These are phyloP conservation scores for Pinus albicaulis DNA, from an alignment of 75 land plant species.

Conservation along the genomic window DNA sequence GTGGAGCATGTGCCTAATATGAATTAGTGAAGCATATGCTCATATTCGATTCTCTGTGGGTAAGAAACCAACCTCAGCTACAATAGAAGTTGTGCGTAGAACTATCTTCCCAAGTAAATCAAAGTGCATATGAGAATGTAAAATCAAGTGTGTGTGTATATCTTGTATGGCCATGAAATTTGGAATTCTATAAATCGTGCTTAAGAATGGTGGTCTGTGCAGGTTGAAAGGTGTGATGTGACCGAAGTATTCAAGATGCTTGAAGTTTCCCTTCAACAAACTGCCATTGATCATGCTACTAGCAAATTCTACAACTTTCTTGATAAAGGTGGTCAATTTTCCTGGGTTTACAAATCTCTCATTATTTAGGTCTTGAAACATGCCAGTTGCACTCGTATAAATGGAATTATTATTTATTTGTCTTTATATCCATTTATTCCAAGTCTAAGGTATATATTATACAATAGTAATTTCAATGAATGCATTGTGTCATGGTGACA, in stretches of 20 bases:
- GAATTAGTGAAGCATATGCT: constrained; percentile 93
- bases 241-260: constrained; percentile 82
- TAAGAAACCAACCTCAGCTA: constrained; percentile 16
- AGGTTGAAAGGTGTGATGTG: constrained; percentile 90
- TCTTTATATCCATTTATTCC: not conserved
- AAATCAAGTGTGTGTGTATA: too few relatives aligned
- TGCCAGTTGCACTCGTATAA: too few relatives aligned
- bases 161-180: too few relatives aligned
- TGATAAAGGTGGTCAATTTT: not conserved
- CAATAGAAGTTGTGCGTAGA: not conserved
- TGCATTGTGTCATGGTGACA: constrained; percentile 13
- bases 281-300: constrained; percentile 94
- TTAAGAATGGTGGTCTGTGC: not conserved
- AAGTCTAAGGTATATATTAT: not conserved
- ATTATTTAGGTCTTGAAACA: not conserved
- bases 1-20: too few relatives aligned
- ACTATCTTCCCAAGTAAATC: not conserved
- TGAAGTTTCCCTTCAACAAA: constrained; percentile 94
- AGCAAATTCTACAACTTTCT: constrained; percentile 28
- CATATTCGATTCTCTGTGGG: constrained; percentile 89
- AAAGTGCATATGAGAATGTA: not conserved
- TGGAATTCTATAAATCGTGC: not conserved
- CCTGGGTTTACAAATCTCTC: not conserved
- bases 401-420: not conserved
- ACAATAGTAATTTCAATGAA: not conserved